These are phyloP conservation scores for Amauroascus niger DNA, from an alignment of 2,329 filamentous ascomycete genomes.

Conservation along the genomic window DNA sequence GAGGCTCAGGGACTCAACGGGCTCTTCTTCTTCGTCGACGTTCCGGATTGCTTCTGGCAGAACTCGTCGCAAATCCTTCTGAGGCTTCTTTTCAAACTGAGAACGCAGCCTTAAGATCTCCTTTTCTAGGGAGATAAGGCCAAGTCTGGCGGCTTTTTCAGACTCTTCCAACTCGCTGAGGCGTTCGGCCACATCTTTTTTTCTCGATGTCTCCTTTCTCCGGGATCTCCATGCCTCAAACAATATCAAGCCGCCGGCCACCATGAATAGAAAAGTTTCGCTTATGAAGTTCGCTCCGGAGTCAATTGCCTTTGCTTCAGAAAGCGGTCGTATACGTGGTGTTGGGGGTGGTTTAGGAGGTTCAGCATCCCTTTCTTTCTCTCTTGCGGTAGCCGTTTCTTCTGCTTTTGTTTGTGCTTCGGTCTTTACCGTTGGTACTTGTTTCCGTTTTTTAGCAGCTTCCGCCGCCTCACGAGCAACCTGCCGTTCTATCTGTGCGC, in stretches of 20 bases:
- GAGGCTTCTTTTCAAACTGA: slow-evolving; percentile 26
- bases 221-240: slow-evolving; percentile 53
- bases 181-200: slow-evolving; percentile 52
- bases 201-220: slow-evolving; percentile 50
- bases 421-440: slow-evolving; percentile 52
- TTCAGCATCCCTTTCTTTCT: slow-evolving; percentile 36
- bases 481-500: slow-evolving; percentile 41
- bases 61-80: slow-evolving; percentile 27
- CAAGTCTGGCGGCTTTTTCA: slow-evolving; percentile 33
- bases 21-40: slow-evolving; percentile 23
- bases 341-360: slow-evolving; percentile 40
- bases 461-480: slow-evolving; percentile 44
- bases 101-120: slow-evolving; percentile 37
- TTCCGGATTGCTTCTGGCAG: slow-evolving; percentile 36
- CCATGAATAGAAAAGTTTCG: slow-evolving; percentile 56
- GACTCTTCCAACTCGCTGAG: slow-evolving; percentile 49
- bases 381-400: slow-evolving; percentile 40
- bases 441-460: slow-evolving; percentile 45
- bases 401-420: slow-evolving; percentile 51
- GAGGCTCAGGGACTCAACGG: slow-evolving; percentile 15
- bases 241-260: slow-evolving; percentile 53
- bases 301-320: slow-evolving; percentile 59
- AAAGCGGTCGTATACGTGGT: slow-evolving; percentile 53
- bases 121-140: slow-evolving; percentile 38
- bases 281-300: slow-evolving; percentile 60